phyloP scores from a whole-genome alignment of 1,284 basidiomycete genomes.

The Leccinum pseudoinsigne region DNA sequence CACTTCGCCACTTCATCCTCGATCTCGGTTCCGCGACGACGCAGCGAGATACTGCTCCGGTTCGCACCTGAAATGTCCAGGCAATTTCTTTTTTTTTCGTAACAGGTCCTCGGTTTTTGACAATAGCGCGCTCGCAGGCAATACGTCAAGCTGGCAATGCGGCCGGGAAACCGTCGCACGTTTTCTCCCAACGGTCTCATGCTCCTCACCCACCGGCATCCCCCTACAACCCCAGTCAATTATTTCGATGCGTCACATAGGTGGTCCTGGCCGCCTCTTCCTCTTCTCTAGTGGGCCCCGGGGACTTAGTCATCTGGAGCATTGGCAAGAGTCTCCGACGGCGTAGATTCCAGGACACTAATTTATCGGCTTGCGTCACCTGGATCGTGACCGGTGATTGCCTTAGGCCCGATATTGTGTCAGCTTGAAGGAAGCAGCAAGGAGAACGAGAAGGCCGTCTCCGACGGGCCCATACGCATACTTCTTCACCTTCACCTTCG shows the following conservation, averaged over 20 bases:
- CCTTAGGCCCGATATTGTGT: background rate
- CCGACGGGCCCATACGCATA: background rate
- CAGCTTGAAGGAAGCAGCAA: background rate
- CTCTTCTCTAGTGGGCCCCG: background rate
- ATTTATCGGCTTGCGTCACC: background rate
- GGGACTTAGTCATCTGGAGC: background rate
- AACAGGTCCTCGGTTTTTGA: background rate
- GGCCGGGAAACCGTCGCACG: background rate
- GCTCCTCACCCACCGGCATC: slow-evolving; percentile 5
- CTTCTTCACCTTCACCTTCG: background rate
- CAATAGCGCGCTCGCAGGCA: background rate
- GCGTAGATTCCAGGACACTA: background rate
- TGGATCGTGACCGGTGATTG: background rate
- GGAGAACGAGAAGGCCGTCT: background rate
- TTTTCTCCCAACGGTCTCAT: slow-evolving; percentile 1
- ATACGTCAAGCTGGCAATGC: background rate
- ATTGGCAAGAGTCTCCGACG: background rate
- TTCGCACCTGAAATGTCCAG: background rate
- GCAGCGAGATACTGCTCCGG: background rate
- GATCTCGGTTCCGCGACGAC: background rate
- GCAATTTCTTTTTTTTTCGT: background rate
- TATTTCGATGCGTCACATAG: background rate
- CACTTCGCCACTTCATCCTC: background rate
- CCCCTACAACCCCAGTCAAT: background rate
- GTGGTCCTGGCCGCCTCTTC: background rate